Evolutionary conservation across 768 basidiomycete genomes (phyloP).

Genomic region (Strobilomyces dryophilus): DNA sequence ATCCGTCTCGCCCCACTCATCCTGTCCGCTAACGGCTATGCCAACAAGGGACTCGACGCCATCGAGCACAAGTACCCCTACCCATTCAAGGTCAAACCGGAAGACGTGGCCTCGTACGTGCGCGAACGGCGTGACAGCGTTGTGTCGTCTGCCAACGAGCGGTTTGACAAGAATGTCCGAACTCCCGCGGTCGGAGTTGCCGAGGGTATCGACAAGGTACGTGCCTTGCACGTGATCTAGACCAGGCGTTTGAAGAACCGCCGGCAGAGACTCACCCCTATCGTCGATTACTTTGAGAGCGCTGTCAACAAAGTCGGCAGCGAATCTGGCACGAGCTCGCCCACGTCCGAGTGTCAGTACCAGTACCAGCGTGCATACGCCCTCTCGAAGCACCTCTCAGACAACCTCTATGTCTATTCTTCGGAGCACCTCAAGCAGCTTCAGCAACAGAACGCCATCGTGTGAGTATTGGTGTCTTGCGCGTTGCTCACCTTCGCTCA

Average conservation of each 20-base stretch:
- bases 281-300: constrained; percentile 67
- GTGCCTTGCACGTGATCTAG: constrained; percentile 37
- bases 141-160: constrained; percentile 52
- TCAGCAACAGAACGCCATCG: constrained; percentile 58
- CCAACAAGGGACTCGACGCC: constrained; percentile 71
- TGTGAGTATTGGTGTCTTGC: constrained; percentile 41
- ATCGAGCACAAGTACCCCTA: constrained; percentile 73
- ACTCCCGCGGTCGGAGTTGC: constrained; percentile 59
- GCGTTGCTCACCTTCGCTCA: constrained; percentile 5
- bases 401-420: constrained; percentile 61
- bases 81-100: constrained; percentile 69
- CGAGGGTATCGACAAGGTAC: constrained; percentile 69
- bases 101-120: constrained; percentile 61
- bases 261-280: constrained; percentile 61
- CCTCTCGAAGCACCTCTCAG: constrained; percentile 60
- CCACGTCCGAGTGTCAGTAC: constrained; percentile 56
- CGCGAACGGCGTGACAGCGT: constrained; percentile 54
- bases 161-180: constrained; percentile 61
- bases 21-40: constrained; percentile 56
- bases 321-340: constrained; percentile 43
- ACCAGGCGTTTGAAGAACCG: constrained; percentile 8
- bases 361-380: constrained; percentile 74
- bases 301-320: constrained; percentile 47
- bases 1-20: constrained; percentile 63
- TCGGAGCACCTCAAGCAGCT: constrained; percentile 69